Conservation (phyloP, 2,329 filamentous ascomycete species). For the Graphium sp. region DNA sequence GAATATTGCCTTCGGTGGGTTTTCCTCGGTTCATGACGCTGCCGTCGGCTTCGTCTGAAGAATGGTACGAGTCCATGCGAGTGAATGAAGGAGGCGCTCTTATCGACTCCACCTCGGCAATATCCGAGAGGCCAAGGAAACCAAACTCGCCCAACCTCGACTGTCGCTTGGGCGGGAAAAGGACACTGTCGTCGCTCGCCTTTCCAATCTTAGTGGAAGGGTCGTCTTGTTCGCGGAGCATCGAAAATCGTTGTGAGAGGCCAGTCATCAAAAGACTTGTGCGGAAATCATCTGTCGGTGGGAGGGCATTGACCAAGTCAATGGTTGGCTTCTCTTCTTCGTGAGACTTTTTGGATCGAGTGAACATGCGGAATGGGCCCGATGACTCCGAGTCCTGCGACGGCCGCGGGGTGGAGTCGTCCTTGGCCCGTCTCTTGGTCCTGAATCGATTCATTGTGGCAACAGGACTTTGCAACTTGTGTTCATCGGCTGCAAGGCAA, state of each 20-base stretch:
- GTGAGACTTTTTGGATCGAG: conserved; percentile 34
- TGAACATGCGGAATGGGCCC: conserved; percentile 35
- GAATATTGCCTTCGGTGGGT: conserved; percentile 73
- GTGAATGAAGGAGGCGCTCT: conserved; percentile 38
- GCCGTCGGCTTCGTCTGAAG: conserved; percentile 55
- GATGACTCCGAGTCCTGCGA: conserved; percentile 36
- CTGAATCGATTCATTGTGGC: conserved; percentile 60
- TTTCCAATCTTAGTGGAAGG: conserved; percentile 80
- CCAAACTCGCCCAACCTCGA: conserved; percentile 64
- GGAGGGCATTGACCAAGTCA: conserved; percentile 58
- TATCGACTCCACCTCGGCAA: conserved; percentile 79
- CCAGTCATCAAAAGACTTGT: conserved; percentile 94
- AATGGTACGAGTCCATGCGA: conserved; percentile 47
- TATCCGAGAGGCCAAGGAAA: conserved; percentile 51
- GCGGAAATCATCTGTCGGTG: conserved; percentile 75
- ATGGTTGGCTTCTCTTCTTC: conserved; percentile 48
- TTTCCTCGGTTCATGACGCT: conserved; percentile 76
- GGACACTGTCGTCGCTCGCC: conserved; percentile 85
- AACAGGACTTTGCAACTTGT: too few relatives aligned
- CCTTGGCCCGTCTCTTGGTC: conserved; percentile 53
- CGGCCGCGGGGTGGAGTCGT: conserved; percentile 24
- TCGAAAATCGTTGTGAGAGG: conserved; percentile 87
- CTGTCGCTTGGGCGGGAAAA: conserved; percentile 66
- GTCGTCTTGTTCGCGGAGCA: conserved; percentile 89
- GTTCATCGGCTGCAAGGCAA: too few relatives aligned